Evolutionary conservation across 805 yeast species (phyloP), one percentile per base, ranked within the genome.

Genomic region (Sugiyamaella boreocaroliniensis): DNA sequence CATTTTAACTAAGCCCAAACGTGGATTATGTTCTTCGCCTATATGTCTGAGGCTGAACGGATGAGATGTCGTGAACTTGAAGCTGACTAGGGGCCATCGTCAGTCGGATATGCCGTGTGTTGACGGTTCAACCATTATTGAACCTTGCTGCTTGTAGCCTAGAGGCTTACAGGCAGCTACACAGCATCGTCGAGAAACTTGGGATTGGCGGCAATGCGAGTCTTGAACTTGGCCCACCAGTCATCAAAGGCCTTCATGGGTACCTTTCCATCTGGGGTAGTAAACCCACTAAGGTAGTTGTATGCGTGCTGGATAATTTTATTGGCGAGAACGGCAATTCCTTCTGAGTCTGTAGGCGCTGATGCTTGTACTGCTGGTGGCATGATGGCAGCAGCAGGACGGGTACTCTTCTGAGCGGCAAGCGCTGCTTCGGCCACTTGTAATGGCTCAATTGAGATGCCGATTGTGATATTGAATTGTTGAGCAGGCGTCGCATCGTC

Each of bases 191-290:
- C 87, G 48, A 92, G 68, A 65, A 89, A 90, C 50, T 79, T 81
- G 1, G 97, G 97, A 64, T 92, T 95, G 55, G 85, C 86, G 10
- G 80, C 76, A 54, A 93, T 62, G 63, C 85, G 83, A 6, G 78
- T 69, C 66, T 80, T 86, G 70, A 93, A 92, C 68, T 89, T 90
- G 58, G 78, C 83, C 99, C 99, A 71, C 99, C 99, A 92, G 42
- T 79, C 84, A 65, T 92, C 95, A 62, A 92, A 92, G 43, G 82
- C 85, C 63, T 84, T 86, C 64, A 92, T 86, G 2, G 90, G 85
- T 2, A 92, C 97, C 60, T 82, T 87, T 2, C 96, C 95, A 19
- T 78, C 74, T 4, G 72, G 66, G 63, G 89, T 96, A 7, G 89
- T 78, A 65, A 90, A 92, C n/a, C 97, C 87, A 1, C 95, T 82